Evolutionary conservation across 1,139 yeast species (phyloP).

Genomic region (Protomyces arabidopsidicola): DNA sequence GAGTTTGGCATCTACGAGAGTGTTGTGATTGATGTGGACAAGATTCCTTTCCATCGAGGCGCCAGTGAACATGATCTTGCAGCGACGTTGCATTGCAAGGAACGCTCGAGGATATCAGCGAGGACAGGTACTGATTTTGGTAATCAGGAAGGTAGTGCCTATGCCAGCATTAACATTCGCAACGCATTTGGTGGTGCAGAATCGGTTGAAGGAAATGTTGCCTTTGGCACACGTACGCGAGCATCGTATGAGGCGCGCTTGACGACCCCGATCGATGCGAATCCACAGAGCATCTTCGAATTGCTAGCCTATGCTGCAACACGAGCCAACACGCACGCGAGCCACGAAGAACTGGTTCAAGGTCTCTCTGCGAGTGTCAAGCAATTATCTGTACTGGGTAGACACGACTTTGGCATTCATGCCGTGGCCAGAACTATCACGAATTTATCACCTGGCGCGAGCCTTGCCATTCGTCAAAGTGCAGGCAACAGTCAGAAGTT

Average conservation of each 20-base stretch:
- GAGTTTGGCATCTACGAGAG: conserved; percentile 48
- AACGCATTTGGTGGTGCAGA: conserved; percentile 91
- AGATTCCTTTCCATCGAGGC: conserved; percentile 3
- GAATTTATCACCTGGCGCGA: conserved; percentile 41
- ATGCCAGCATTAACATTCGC: conserved; percentile 56
- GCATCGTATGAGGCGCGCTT: conserved; percentile 47
- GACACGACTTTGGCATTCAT: conserved; percentile 57
- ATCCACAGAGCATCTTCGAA: conserved; percentile 24
- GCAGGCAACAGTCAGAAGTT: conserved; percentile 43
- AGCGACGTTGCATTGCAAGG: conserved; percentile 50
- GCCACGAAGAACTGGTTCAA: conserved; percentile 27
- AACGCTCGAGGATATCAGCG: conserved; percentile 64
- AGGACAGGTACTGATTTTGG: conserved; percentile 93
- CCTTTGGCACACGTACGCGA: conserved; percentile 71
- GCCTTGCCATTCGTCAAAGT: conserved; percentile 38
- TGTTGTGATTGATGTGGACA: conserved; percentile 43
- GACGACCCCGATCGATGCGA: conserved; percentile 52
- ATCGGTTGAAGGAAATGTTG: conserved; percentile 66
- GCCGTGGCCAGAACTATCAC: conserved; percentile 59
- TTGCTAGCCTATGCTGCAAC: conserved; percentile 9
- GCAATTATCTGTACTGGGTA: conserved; percentile 16
- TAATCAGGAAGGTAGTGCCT: conserved; percentile 93
- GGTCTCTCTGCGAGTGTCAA: conserved; percentile 18
- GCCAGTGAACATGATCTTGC: conserved; percentile 32
- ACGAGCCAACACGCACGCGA: conserved; percentile 26